These are phyloP conservation scores for Collybiopsis luxurians DNA, from an alignment of 768 basidiomycete genomes.

Conservation along the genomic window DNA sequence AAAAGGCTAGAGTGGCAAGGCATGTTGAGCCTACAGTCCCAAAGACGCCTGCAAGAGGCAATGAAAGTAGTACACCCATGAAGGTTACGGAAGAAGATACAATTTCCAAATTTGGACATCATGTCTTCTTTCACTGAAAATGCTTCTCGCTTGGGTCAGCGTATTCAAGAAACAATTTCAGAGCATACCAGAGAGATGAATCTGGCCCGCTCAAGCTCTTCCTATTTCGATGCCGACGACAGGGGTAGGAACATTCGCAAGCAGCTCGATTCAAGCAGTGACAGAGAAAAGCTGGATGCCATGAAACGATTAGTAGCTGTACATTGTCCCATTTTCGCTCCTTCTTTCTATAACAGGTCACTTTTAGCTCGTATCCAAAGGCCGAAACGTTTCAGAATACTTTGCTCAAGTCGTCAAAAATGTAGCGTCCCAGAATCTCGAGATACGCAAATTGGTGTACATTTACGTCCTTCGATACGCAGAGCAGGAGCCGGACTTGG, in stretches of 20 bases:
- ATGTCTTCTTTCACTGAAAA: slow-evolving; percentile 57
- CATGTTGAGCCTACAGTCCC: slow-evolving; percentile 80
- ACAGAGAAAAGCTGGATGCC: slow-evolving; percentile 90
- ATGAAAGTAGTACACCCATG: slow-evolving; percentile 75
- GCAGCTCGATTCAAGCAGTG: slow-evolving; percentile 85
- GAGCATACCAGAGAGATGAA: slow-evolving; percentile 77
- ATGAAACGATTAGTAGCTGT: slow-evolving; percentile 95
- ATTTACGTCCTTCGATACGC: slow-evolving; percentile 96
- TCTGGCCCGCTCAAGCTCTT: slow-evolving; percentile 51
- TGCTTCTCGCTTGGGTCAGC: slow-evolving; percentile 78
- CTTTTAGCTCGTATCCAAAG: slow-evolving; percentile 86
- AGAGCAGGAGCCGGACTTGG: slow-evolving; percentile 90
- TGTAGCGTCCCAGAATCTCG: slow-evolving; percentile 88
- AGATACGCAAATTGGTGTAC: slow-evolving; percentile 95
- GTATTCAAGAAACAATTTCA: slow-evolving; percentile 79
- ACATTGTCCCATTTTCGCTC: slow-evolving; percentile 26
- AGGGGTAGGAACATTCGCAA: slow-evolving; percentile 78
- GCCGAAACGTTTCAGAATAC: slow-evolving; percentile 86
- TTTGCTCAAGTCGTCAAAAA: slow-evolving; percentile 98
- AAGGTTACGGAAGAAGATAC: neutral
- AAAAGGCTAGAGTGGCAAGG: slow-evolving; percentile 79
- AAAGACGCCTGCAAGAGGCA: slow-evolving; percentile 67
- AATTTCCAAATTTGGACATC: slow-evolving; percentile 5
- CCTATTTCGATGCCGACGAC: slow-evolving; percentile 78
- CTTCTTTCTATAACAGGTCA: neutral